Conservation (phyloP, 441 rosid species). For the Capsella rubella region DNA sequence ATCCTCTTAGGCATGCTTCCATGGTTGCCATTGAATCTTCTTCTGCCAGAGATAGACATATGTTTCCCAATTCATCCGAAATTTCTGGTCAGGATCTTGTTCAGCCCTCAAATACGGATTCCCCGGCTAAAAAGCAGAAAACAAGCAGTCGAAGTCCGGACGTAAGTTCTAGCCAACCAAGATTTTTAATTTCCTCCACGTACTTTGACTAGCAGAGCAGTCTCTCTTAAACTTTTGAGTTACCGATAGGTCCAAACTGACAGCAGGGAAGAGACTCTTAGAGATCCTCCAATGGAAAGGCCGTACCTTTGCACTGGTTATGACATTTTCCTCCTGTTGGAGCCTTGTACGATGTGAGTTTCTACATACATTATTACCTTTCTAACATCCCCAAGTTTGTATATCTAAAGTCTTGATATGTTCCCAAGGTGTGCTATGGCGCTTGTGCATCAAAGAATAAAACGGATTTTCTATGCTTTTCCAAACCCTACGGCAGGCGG, state of each 20-base stretch:
- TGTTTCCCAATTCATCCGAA: slow-evolving; percentile 55
- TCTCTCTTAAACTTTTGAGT: slow-evolving; percentile 32
- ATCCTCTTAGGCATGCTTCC: slow-evolving; percentile 85
- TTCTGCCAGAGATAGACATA: slow-evolving; percentile 73
- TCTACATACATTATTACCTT: neutral
- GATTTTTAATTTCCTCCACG: neutral
- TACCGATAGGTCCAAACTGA: slow-evolving; percentile 51
- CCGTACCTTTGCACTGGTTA: slow-evolving; percentile 92
- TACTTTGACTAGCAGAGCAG: slow-evolving; percentile 22
- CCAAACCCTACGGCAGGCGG: slow-evolving; percentile 76
- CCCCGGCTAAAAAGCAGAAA: slow-evolving; percentile 70
- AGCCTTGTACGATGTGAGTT: slow-evolving; percentile 47
- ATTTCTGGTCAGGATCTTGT: slow-evolving; percentile 36
- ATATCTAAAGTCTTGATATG: slow-evolving; percentile 10
- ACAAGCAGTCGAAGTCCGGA: slow-evolving; percentile 41
- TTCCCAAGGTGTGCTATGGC: slow-evolving; percentile 94
- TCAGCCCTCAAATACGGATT: slow-evolving; percentile 46
- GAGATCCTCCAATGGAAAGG: slow-evolving; percentile 42
- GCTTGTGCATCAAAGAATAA: slow-evolving; percentile 88
- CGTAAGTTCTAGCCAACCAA: slow-evolving; percentile 37
- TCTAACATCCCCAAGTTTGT: neutral
- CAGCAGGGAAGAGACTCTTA: slow-evolving; percentile 44
- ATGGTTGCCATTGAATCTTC: slow-evolving; percentile 87
- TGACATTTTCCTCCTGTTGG: slow-evolving; percentile 48
- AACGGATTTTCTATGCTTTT: slow-evolving; percentile 81